These are phyloP conservation scores for Citrus cavaleriei DNA, from an alignment of 345 rosid species.

Conservation along the genomic window DNA sequence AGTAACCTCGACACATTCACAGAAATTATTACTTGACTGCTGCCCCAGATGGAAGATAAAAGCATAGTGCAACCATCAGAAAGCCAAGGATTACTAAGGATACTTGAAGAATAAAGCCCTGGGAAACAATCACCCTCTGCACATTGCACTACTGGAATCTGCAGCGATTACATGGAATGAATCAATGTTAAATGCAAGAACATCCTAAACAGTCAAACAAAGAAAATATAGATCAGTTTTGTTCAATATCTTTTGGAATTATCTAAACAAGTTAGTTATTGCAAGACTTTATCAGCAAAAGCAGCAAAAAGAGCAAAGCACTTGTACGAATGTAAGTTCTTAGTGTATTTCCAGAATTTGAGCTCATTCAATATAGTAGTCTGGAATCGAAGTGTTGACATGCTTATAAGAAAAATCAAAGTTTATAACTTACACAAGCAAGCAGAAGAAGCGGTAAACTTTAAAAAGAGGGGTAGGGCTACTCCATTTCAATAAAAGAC, in stretches of 20 bases:
- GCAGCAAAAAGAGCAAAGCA: neutral
- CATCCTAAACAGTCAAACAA: neutral
- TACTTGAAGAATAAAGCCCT: slow-evolving; percentile 60
- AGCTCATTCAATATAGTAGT: neutral
- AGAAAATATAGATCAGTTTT: neutral
- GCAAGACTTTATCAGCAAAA: neutral
- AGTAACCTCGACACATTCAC: slow-evolving; percentile 65
- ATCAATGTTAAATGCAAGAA: neutral
- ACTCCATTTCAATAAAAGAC: too few species aligned
- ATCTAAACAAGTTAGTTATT: neutral
- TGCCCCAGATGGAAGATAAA: slow-evolving; percentile 68
- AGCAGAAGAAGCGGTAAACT: neutral
- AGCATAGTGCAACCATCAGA: slow-evolving; percentile 82
- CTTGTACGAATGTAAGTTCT: neutral
- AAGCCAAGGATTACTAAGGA: slow-evolving; percentile 75
- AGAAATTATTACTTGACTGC: slow-evolving; percentile 64
- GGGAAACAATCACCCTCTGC: slow-evolving; percentile 79
- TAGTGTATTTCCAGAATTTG: neutral
- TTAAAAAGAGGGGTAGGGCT: too few species aligned
- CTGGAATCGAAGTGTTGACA: neutral
- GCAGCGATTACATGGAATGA: slow-evolving; percentile 22
- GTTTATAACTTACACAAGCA: neutral
- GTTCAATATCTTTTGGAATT: neutral
- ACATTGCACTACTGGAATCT: slow-evolving; percentile 69
- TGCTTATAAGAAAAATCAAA: neutral